Conservation (phyloP, 2,329 filamentous ascomycete species). For the Parastagonospora nodorum region DNA sequence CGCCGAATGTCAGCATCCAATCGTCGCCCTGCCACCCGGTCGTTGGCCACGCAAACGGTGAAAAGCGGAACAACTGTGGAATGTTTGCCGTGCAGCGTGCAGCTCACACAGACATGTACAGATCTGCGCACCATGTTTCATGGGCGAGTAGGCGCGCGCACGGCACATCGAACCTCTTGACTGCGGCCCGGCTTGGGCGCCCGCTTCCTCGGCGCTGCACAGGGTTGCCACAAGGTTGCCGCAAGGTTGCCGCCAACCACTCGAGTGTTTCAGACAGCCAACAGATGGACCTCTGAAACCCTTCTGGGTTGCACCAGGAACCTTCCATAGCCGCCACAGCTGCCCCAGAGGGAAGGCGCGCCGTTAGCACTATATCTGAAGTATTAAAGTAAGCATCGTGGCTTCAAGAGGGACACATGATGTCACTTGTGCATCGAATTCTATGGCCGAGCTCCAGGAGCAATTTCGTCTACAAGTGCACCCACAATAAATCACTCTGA, state of each 20-base stretch:
- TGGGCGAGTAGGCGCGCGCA: conserved; percentile 13
- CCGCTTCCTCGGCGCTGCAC: background rate
- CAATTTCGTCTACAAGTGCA: background rate
- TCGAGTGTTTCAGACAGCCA: conserved; percentile 36
- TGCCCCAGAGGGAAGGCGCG: conserved; percentile 2
- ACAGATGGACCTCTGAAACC: conserved; percentile 36
- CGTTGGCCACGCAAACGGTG: conserved; percentile 4
- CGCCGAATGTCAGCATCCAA: conserved; percentile 16
- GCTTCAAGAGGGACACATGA: background rate
- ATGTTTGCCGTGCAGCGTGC: background rate
- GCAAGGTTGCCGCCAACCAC: conserved; percentile 10
- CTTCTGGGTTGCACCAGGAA: conserved; percentile 24
- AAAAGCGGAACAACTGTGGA: too few relatives aligned
- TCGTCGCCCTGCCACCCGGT: conserved; percentile 6
- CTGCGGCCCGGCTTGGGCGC: conserved; percentile 5
- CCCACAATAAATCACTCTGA: background rate
- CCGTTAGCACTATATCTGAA: background rate
- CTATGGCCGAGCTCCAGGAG: background rate
- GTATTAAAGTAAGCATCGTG: background rate
- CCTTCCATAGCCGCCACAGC: conserved; percentile 22
- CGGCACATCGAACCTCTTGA: conserved; percentile 1
- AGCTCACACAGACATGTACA: conserved; percentile 2
- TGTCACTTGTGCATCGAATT: background rate
- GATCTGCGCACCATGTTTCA: conserved; percentile 16
- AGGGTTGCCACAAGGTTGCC: conserved; percentile 3